Evolutionary conservation across 768 basidiomycete species (phyloP), one percentile per base, ranked within the genome.

Genomic region (Pulveroboletus frians): DNA sequence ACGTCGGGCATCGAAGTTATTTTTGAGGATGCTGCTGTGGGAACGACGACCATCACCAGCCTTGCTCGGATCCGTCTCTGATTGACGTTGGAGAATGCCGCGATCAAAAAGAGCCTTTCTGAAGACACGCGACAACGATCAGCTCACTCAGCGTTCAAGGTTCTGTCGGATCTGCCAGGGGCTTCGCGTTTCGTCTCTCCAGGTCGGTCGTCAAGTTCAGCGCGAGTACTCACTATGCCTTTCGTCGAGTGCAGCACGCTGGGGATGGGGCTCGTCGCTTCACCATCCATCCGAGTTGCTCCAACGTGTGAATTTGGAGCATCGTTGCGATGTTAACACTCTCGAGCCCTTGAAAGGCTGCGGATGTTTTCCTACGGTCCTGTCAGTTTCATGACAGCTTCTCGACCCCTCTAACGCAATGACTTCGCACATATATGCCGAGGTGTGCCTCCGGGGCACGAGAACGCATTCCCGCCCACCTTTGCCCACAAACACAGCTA

Each of bases 361-460:
- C 29, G 30, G 30, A 27, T 29, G 18, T 47, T 57, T 54, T 50
- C 42, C 40, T 46, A 50, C 44, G 44, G 46, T 32, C n/a, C 38
- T 45, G 47, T 49, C 45, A 30, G 43, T 47, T 36, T 38, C 39
- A 21, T 58, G 50, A 57, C 59, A 47, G n/a, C 36, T 42, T 53
- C 50, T 39, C 30, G 40, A 50, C 32, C 41, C 17, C 29, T 51
- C 32, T 40, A 39, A 51, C 32, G 40, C 49, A 48, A 50, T 37
- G 38, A 44, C 43, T 50, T 31, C 52, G 54, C 50, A 46, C 46
- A 48, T 54, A 54, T 61, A 54, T 50, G 55, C 46, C 47, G 38
- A 39, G 5, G 9, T 31, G 11, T 44, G 30, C 9, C 13, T 31
- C 20, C 23, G 10, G 41, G 34, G 39, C 43, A 49, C 43, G 46